Conservation (phyloP, 768 basidiomycete genomes). For the Lactarius psammicola region DNA sequence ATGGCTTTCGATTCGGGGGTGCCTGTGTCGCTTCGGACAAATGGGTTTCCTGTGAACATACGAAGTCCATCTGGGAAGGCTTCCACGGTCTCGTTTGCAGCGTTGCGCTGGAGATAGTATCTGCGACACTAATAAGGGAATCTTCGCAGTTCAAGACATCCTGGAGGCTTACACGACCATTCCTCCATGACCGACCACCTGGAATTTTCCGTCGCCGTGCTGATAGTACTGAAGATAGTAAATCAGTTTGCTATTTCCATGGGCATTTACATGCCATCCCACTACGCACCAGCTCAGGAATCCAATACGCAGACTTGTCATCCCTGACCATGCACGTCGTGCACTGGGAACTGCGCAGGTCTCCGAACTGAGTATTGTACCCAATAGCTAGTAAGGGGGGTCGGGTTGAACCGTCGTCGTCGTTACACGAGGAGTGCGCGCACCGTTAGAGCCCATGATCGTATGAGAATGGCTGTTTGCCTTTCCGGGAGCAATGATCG, state of each 20-base stretch:
- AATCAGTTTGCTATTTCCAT: slow-evolving; percentile 4
- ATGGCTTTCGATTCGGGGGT: slow-evolving; percentile 28
- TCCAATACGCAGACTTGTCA: slow-evolving; percentile 28
- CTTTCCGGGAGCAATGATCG: slow-evolving; percentile 18
- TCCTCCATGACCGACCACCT: slow-evolving; percentile 20
- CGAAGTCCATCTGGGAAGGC: slow-evolving; percentile 30
- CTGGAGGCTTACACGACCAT: slow-evolving; percentile 24
- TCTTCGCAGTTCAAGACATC: not conserved
- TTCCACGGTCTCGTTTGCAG: not conserved
- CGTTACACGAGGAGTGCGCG: not conserved
- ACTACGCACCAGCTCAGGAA: slow-evolving; percentile 19
- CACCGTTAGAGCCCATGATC: slow-evolving; percentile 25
- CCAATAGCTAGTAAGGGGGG: slow-evolving; percentile 12
- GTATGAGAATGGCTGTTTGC: slow-evolving; percentile 23
- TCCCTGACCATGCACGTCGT: slow-evolving; percentile 26
- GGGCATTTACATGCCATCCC: not conserved
- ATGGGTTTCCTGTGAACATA: slow-evolving; percentile 33
- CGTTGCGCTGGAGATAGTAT: slow-evolving; percentile 21
- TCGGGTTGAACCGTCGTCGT: not conserved
- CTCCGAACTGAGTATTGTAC: slow-evolving; percentile 15
- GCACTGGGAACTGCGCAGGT: slow-evolving; percentile 20
- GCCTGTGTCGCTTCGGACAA: slow-evolving; percentile 32
- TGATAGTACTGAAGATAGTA: slow-evolving; percentile 23
- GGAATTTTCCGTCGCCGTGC: slow-evolving; percentile 13
- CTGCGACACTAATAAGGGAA: slow-evolving; percentile 10